Percentiles rank a stretch among this genome's conserved stretches.
These are phyloP conservation scores for Aspergillus pseudoterreus DNA, from an alignment of 2,329 filamentous ascomycete genomes.

Conservation along the genomic window DNA sequence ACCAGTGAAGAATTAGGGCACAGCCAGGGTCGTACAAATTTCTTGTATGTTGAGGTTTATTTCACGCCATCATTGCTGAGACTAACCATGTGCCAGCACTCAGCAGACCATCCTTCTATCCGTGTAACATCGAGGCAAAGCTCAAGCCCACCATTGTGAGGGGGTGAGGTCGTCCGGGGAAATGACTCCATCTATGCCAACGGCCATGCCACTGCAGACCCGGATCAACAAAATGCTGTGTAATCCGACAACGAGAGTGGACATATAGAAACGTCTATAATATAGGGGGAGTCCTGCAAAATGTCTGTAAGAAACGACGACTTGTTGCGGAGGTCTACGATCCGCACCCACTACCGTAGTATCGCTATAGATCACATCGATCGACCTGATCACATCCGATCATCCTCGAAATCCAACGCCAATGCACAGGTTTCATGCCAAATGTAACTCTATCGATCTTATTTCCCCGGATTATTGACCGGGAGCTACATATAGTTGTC, in stretches of 20 bases:
- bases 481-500: no score
- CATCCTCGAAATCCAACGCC: background rate
- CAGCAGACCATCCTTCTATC: background rate
- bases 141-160: background rate
- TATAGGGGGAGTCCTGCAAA: no score
- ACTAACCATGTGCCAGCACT: background rate
- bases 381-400: background rate
- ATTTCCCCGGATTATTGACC: background rate
- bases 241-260: no score
- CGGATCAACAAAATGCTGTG: no score
- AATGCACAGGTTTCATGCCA: background rate
- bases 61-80: background rate
- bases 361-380: background rate
- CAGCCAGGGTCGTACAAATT: background rate
- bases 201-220: no score
- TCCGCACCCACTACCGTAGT: background rate
- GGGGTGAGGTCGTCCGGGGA: background rate
- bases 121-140: background rate
- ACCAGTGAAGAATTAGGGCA: background rate
- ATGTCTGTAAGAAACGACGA: no score
- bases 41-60: background rate
- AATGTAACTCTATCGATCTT: background rate
- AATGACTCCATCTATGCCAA: no score
- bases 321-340: no score
- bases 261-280: no score